These are phyloP conservation scores for Blastomyces emzantsi DNA, from an alignment of 2,329 filamentous ascomycete genomes.

Conservation along the genomic window DNA sequence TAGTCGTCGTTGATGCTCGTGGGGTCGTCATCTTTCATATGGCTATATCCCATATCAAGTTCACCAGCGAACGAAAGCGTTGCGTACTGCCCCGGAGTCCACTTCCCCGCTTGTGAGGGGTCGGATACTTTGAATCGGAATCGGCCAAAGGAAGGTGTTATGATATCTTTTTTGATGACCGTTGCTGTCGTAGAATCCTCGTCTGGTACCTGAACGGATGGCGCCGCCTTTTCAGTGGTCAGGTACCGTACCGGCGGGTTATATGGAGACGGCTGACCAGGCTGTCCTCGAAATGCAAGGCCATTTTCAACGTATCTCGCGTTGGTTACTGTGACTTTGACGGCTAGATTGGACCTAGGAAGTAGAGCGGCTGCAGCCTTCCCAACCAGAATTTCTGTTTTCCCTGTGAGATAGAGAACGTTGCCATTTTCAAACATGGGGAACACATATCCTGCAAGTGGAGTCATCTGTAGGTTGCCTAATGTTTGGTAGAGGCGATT, in stretches of 20 bases:
- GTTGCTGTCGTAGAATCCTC: constrained; percentile 38
- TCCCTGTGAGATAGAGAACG: constrained; percentile 66
- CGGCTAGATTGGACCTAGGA: constrained; percentile 61
- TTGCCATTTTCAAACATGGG: constrained; percentile 66
- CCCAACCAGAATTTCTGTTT: constrained; percentile 56
- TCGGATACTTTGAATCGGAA: constrained; percentile 50
- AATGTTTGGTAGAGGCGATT: constrained; percentile 78
- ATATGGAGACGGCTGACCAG: constrained; percentile 60
- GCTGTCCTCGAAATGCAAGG: constrained; percentile 57
- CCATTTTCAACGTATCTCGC: constrained; percentile 55
- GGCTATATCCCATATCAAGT: constrained; percentile 63
- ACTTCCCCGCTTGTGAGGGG: constrained; percentile 34
- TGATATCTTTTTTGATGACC: constrained; percentile 48
- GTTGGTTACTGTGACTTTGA: constrained; percentile 55
- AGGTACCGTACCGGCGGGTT: constrained; percentile 65
- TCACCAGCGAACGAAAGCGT: constrained; percentile 63
- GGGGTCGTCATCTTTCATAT: constrained; percentile 78
- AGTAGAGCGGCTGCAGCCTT: constrained; percentile 54
- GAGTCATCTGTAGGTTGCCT: constrained; percentile 62
- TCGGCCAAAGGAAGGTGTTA: constrained; percentile 59
- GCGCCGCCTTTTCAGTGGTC: constrained; percentile 43
- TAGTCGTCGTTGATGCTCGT: constrained; percentile 75
- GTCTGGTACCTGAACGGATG: constrained; percentile 15
- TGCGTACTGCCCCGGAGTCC: constrained; percentile 66
- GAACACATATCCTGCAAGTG: constrained; percentile 59